Percentiles rank a stretch among this genome's conserved stretches.
Evolutionary conservation across 495 filamentous ascomycete species (phyloP).

Genomic region (Darksidea phi): DNA sequence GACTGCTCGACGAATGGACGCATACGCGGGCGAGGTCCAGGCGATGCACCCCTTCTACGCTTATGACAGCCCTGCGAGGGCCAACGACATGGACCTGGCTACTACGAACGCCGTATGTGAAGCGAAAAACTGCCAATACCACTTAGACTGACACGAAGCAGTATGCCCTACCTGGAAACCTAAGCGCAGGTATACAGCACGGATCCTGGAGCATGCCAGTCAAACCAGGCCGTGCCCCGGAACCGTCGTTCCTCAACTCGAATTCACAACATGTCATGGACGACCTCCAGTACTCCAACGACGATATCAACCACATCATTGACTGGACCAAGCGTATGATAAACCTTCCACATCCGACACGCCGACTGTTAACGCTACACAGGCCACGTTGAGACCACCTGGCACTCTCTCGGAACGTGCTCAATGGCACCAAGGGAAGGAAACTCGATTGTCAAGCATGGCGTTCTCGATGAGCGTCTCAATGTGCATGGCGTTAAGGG

Average conservation of each 20-base stretch:
- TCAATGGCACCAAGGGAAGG: slow-evolving; percentile 78
- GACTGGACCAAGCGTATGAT: slow-evolving; percentile 64
- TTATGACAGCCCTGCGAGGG: slow-evolving; percentile 64
- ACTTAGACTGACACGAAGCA: background rate
- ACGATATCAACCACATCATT: slow-evolving; percentile 69
- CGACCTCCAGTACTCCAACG: slow-evolving; percentile 63
- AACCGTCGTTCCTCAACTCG: slow-evolving; percentile 50
- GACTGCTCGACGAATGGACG: slow-evolving; percentile 73
- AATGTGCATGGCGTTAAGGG: slow-evolving; percentile 79
- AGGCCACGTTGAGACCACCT: slow-evolving; percentile 73
- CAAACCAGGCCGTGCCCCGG: slow-evolving; percentile 50
- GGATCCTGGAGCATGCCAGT: slow-evolving; percentile 52
- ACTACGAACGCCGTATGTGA: slow-evolving; percentile 58
- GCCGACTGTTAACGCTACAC: slow-evolving; percentile 20
- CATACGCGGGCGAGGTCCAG: slow-evolving; percentile 69
- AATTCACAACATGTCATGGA: slow-evolving; percentile 56
- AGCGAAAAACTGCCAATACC: background rate
- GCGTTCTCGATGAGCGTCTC: slow-evolving; percentile 74
- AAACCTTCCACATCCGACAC: background rate
- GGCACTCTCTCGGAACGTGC: slow-evolving; percentile 71
- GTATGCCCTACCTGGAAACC: slow-evolving; percentile 70
- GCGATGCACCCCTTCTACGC: slow-evolving; percentile 61
- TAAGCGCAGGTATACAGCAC: slow-evolving; percentile 68
- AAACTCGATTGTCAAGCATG: slow-evolving; percentile 76
- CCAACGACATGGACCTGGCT: slow-evolving; percentile 69